These are phyloP conservation scores for Citrus inodora DNA, from an alignment of 345 rosid genomes.

Conservation along the genomic window DNA sequence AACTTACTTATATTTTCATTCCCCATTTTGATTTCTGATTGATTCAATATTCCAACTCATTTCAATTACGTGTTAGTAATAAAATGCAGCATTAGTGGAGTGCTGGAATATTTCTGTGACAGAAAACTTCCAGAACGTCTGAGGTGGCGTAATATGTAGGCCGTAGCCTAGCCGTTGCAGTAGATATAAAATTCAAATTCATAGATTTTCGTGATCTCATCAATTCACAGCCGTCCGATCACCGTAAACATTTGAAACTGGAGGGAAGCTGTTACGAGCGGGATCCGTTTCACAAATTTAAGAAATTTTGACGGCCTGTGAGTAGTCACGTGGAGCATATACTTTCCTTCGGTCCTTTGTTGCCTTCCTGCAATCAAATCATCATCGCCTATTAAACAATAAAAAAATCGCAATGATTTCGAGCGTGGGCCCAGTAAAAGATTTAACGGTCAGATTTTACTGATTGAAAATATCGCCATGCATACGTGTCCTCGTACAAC, in stretches of 20 bases:
- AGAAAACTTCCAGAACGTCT: not conserved
- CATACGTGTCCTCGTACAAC: not conserved
- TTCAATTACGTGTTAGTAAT: too few species aligned
- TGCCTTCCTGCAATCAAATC: slow-evolving; percentile 17
- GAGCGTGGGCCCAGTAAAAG: slow-evolving; percentile 7
- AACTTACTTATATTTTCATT: too few species aligned
- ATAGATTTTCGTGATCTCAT: not conserved
- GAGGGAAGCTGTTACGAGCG: too few species aligned
- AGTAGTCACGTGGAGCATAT: slow-evolving; percentile 21
- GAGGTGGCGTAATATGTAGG: not conserved
- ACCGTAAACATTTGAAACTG: not conserved
- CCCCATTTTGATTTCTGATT: too few species aligned
- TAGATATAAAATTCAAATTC: not conserved
- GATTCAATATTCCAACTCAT: too few species aligned
- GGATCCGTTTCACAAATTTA: too few species aligned
- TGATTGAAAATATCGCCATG: not conserved
- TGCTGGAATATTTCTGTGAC: not conserved
- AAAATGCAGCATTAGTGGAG: too few species aligned
- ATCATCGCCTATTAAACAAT: too few species aligned
- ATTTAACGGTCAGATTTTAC: slow-evolving; percentile 22
- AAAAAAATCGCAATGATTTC: not conserved
- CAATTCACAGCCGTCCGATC: not conserved
- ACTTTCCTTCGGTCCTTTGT: slow-evolving; percentile 25
- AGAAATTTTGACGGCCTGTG: not conserved
- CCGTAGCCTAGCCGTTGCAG: not conserved